These are phyloP conservation scores for Elaeis oleifera DNA, from an alignment of 202 grass and related monocot species.

Conservation along the genomic window DNA sequence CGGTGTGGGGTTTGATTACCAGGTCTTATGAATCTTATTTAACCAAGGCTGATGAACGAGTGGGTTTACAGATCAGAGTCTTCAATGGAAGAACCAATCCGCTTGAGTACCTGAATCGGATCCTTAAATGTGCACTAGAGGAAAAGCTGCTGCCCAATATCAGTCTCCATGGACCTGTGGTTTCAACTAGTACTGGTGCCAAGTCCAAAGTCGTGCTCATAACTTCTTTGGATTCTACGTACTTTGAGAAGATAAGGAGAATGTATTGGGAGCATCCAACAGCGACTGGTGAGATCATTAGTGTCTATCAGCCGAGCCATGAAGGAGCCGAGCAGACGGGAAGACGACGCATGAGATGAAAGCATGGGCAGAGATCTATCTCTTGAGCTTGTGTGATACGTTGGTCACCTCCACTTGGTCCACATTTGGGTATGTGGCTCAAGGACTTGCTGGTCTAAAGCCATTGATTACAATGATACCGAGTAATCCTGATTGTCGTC, in stretches of 20 bases:
- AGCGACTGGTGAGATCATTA: conserved; percentile 49
- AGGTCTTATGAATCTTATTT: conserved; percentile 85
- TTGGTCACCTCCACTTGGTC: conserved; percentile 73
- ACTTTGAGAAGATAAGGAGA: conserved; percentile 76
- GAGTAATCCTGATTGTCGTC: not conserved
- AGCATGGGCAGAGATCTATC: conserved; percentile 83
- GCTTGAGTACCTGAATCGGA: conserved; percentile 77
- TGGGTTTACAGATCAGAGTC: conserved; percentile 80
- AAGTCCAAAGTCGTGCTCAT: conserved; percentile 70
- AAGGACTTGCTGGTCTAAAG: conserved; percentile 77
- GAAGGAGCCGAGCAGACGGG: conserved; percentile 83
- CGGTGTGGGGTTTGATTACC: conserved; percentile 62
- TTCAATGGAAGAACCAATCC: conserved; percentile 54
- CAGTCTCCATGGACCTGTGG: conserved; percentile 8
- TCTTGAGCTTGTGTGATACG: conserved; percentile 79
- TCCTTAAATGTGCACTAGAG: conserved; percentile 53
- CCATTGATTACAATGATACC: conserved; percentile 79
- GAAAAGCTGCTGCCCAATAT: conserved; percentile 57
- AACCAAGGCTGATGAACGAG: conserved; percentile 49
- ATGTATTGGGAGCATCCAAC: conserved; percentile 89
- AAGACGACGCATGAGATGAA: conserved; percentile 81
- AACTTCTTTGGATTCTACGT: conserved; percentile 64
- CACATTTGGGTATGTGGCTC: conserved; percentile 91
- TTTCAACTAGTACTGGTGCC: conserved; percentile 4
- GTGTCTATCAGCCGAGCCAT: conserved; percentile 81